These are phyloP conservation scores for Tremella yokohamensis DNA, from an alignment of 768 basidiomycete genomes.

Conservation along the genomic window DNA sequence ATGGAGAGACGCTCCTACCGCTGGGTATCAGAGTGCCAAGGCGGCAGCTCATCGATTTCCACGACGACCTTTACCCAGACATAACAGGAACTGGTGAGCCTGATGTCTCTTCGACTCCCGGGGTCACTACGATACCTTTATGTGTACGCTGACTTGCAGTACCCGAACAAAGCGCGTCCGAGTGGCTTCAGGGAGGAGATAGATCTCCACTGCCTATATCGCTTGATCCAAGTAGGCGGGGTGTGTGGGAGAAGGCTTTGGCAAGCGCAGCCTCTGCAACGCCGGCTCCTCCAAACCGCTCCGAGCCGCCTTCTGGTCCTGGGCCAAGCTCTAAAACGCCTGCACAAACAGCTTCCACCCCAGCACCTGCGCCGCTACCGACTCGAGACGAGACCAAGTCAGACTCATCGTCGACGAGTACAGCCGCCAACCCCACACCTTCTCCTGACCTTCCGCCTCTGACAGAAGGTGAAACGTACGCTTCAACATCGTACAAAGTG, in stretches of 20 bases:
- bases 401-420: neutral
- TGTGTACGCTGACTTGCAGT: constrained; percentile 13
- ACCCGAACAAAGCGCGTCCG: constrained; percentile 24
- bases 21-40: constrained; percentile 47
- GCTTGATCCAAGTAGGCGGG: constrained; percentile 31
- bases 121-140: too few relatives aligned
- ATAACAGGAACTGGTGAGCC: constrained; percentile 24
- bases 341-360: too few relatives aligned
- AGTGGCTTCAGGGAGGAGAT: constrained; percentile 30
- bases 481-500: constrained; percentile 35
- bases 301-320: too few relatives aligned
- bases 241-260: constrained; percentile 24
- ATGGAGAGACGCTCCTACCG: constrained; percentile 48
- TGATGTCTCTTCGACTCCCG: neutral
- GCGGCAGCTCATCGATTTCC: constrained; percentile 51
- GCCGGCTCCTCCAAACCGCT: too few relatives aligned
- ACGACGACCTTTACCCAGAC: constrained; percentile 49
- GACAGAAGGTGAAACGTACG: constrained; percentile 23
- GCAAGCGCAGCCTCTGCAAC: neutral
- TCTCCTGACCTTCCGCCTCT: constrained; percentile 17
- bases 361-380: neutral
- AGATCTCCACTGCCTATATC: constrained; percentile 23
- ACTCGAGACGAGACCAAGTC: too few relatives aligned
- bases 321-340: too few relatives aligned
- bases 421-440: neutral